Evolutionary conservation across 208 protist genomes (phyloP).

Genomic region (Wallacemonas collosoma): DNA sequence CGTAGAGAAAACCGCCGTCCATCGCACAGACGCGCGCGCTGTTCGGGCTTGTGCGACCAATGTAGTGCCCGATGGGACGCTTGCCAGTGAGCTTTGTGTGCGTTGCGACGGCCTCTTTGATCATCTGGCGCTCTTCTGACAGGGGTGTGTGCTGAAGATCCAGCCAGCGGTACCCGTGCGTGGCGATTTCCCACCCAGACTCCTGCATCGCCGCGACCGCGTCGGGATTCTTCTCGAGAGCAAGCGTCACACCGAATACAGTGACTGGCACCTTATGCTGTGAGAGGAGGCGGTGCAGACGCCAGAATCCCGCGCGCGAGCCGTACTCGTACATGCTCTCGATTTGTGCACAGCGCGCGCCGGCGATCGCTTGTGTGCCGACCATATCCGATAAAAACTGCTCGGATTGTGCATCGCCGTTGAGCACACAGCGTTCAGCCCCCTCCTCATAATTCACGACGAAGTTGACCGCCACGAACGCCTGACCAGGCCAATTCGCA

Average conservation of each 20-base stretch:
- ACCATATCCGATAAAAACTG: conserved; percentile 34
- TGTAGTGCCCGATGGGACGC: conserved; percentile 30
- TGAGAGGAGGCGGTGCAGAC: conserved; percentile 27
- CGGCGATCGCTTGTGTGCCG: conserved; percentile 19
- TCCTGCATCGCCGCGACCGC: conserved; percentile 27
- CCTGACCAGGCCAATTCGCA: conserved; percentile 25
- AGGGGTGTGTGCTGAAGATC: conserved; percentile 25
- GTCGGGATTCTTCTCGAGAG: conserved; percentile 27
- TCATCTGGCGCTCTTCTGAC: conserved; percentile 14
- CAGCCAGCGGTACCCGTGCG: conserved; percentile 38
- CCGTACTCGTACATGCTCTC: conserved; percentile 50
- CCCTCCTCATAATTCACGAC: conserved; percentile 41
- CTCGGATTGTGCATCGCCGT: conserved; percentile 31
- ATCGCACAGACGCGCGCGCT: conserved; percentile 34
- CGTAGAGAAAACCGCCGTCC: conserved; percentile 38
- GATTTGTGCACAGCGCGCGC: conserved; percentile 29
- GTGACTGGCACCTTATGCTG: conserved; percentile 24
- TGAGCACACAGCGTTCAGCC: conserved; percentile 25
- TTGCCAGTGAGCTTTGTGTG: conserved; percentile 23
- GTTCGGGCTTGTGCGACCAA: conserved; percentile 44
- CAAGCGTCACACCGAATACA: conserved; percentile 34
- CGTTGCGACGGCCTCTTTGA: conserved; percentile 16
- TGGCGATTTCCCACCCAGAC: conserved; percentile 31
- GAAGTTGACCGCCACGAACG: conserved; percentile 36
- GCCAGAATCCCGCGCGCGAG: conserved; percentile 41